Evolutionary conservation across 1,284 basidiomycete species (phyloP), one percentile per base, ranked within the genome.

Genomic region (Cutaneotrichosporon sp.): DNA sequence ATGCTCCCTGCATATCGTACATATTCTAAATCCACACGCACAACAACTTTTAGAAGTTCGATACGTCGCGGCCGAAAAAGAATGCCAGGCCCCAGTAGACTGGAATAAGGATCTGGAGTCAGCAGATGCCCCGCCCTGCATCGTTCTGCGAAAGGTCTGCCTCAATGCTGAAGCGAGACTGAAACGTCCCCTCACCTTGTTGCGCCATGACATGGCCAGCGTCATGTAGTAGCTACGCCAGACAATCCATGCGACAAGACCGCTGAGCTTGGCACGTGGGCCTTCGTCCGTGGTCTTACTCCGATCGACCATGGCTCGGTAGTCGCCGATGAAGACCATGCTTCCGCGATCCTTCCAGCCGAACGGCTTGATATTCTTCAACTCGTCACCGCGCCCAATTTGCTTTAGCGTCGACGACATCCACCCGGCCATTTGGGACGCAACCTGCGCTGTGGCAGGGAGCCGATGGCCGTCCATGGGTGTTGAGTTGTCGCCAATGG

Each of bases 371-470:
- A 77, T 72, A 0, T 68, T 54, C 4, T 46, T 47, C 6, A 76
- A 64, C 33, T 63, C 50, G 37, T 68, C 71, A 42, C 80, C 79
- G 54, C 76, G 79, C 5, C 78, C 80, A 42, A 85, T 70, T 53
- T 73, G 79, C 72, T 86, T 87, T 45, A 91, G 77, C 64, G 82
- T 83, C 63, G 83, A 83, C 44, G 79, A 79, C 35, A 88, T 70
- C 67, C 88, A 88, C 61, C 80, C 82, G 2, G 83, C 88, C 74
- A 89, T 84, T 69, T 90, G 88, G 57, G 83, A 83, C 3, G 89
- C 88, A 25, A 90, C 89, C 80, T 90, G 87, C 16, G 87, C 87
- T 20, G 87, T 89, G 1, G 91, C 89, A 7, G 91, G 90, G 4
- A 92, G 78, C 27, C 80, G 77, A 11, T 76, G 75, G 55, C 81